phyloP scores from a whole-genome alignment of 2,329 filamentous ascomycete genomes.

The Phaeosphaeria sp. region DNA sequence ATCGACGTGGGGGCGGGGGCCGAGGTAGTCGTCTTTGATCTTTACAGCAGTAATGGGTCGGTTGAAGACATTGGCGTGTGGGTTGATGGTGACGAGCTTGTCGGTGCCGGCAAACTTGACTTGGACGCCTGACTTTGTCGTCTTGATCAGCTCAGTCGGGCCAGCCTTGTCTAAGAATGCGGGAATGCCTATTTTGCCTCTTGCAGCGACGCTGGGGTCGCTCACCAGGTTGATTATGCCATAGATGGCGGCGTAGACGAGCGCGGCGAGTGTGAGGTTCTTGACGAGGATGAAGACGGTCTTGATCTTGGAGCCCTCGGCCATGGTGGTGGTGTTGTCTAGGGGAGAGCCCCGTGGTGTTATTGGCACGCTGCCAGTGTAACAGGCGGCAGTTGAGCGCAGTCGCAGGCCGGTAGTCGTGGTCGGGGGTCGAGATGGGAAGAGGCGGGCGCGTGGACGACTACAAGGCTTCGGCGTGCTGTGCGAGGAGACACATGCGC shows the following conservation, averaged over 20 bases:
- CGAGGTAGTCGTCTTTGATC: conserved; percentile 60
- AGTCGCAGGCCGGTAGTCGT: background rate
- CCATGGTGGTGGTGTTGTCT: conserved; percentile 34
- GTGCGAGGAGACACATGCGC: conserved; percentile 1
- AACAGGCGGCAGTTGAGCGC: background rate
- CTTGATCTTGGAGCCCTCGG: conserved; percentile 39
- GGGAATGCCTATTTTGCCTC: conserved; percentile 51
- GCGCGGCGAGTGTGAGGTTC: conserved; percentile 52
- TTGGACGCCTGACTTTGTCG: conserved; percentile 49
- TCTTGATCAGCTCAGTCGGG: conserved; percentile 50
- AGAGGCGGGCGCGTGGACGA: background rate
- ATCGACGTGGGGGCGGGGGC: conserved; percentile 59
- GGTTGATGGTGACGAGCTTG: conserved; percentile 56
- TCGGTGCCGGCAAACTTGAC: conserved; percentile 53
- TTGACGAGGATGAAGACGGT: conserved; percentile 49
- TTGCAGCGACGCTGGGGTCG: conserved; percentile 49
- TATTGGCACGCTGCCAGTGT: conserved; percentile 18
- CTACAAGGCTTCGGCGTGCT: background rate
- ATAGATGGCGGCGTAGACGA: conserved; percentile 53
- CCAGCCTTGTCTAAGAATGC: conserved; percentile 51
- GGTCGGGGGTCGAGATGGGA: background rate
- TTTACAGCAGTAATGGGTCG: conserved; percentile 59
- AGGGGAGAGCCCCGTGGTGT: conserved; percentile 23
- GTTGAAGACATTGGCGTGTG: conserved; percentile 62
- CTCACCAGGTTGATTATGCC: conserved; percentile 51